Conservation (phyloP, 345 rosid species). For the Geranium brycei region DNA sequence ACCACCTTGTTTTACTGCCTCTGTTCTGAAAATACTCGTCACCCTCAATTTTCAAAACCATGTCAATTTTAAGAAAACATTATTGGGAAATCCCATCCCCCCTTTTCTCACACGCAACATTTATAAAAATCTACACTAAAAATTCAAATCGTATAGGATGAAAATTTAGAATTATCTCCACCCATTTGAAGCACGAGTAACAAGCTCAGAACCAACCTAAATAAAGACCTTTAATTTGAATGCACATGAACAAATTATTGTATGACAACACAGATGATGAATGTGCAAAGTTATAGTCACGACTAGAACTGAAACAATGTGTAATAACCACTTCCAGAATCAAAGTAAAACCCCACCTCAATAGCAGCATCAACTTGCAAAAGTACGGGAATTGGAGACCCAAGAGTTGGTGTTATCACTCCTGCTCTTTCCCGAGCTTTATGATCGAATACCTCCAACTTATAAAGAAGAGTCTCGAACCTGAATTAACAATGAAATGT, state of each 20-base stretch:
- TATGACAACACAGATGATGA: not conserved
- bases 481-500: conserved; percentile 24
- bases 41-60: no score
- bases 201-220: not conserved
- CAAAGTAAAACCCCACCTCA: conserved; percentile 46
- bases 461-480: conserved; percentile 69
- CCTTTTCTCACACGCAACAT: no score
- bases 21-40: no score
- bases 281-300: not conserved
- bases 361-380: conserved; percentile 72
- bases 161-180: no score
- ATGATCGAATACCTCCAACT: conserved; percentile 93
- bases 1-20: no score
- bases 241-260: no score
- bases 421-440: conserved; percentile 96
- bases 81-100: no score
- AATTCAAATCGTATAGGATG: no score
- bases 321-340: not conserved
- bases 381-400: conserved; percentile 69
- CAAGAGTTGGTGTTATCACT: conserved; percentile 69
- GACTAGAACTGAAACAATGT: not conserved
- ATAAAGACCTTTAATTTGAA: no score
- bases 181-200: no score
- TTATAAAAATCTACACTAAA: no score
- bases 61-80: no score